A percentile compares a stretch with the other conserved stretches of the same genome.
Evolutionary conservation across 768 basidiomycete genomes (phyloP).

Genomic region (Strobilomyces echinocephalus): DNA sequence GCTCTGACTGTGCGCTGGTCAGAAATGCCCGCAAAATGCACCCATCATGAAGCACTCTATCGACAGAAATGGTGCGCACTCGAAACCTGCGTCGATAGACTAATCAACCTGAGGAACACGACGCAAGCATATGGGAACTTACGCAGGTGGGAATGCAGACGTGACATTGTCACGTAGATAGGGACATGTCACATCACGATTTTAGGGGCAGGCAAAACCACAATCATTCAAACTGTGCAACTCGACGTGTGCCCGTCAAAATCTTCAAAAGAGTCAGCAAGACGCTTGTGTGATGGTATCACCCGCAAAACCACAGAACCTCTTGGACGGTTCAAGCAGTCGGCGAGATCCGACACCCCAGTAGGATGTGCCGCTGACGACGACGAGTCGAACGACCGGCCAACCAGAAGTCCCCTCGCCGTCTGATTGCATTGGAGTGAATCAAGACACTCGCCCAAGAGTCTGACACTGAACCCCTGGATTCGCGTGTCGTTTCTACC

Average conservation of each 20-base stretch:
- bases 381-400: slow-evolving; percentile 2
- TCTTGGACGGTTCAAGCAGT: slow-evolving; percentile 5
- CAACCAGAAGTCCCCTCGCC: slow-evolving; percentile 23
- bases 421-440: slow-evolving; percentile 20
- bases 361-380: not conserved
- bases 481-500: not conserved
- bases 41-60: not conserved
- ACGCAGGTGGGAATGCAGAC: slow-evolving; percentile 6
- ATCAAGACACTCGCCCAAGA: slow-evolving; percentile 29
- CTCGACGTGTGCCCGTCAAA: slow-evolving; percentile 30
- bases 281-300: slow-evolving; percentile 27
- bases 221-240: slow-evolving; percentile 20
- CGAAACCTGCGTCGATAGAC: not conserved
- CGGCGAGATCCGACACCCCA: not conserved
- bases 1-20: not conserved
- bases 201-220: slow-evolving; percentile 30
- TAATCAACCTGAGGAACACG: not conserved
- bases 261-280: slow-evolving; percentile 18
- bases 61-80: slow-evolving; percentile 1
- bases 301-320: slow-evolving; percentile 12
- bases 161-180: slow-evolving; percentile 26
- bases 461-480: slow-evolving; percentile 11
- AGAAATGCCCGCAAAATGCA: not conserved
- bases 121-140: not conserved
- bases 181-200: slow-evolving; percentile 29